Percentiles rank a stretch among this genome's conserved stretches.
phyloP scores from a whole-genome alignment of 2,329 filamentous ascomycete genomes.

The Aspergillus eucalypticola region DNA sequence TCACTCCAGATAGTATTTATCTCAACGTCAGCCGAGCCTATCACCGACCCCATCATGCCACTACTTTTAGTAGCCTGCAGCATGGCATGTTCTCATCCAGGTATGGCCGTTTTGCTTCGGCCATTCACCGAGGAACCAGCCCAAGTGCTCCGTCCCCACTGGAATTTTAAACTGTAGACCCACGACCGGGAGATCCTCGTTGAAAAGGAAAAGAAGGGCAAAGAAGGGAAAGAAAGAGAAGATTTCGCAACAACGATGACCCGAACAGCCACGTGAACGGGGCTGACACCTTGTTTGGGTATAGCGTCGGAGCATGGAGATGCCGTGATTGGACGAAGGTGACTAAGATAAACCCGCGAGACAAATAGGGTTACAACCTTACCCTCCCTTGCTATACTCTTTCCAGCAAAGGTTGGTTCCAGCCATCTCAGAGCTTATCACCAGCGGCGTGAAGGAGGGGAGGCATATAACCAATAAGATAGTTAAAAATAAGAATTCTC shows the following conservation, averaged over 20 bases:
- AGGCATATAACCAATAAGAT: neutral
- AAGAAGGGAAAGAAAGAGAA: too few species aligned
- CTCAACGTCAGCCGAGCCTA: neutral
- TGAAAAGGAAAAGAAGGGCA: too few species aligned
- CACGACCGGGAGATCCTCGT: neutral
- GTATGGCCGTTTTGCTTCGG: neutral
- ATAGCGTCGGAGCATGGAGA: neutral
- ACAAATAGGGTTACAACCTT: constrained; percentile 11
- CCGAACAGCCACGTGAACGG: constrained; percentile 2
- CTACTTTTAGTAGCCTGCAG: neutral
- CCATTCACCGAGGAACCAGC: neutral
- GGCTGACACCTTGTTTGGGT: neutral
- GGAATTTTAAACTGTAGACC: neutral
- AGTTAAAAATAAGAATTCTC: neutral
- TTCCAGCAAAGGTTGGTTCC: neutral
- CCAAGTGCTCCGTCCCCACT: neutral
- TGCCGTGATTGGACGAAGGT: neutral
- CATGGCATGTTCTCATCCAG: neutral
- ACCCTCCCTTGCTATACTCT: neutral
- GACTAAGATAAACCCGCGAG: constrained; percentile 7
- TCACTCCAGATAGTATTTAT: neutral
- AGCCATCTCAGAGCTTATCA: constrained; percentile 4
- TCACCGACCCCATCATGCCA: neutral
- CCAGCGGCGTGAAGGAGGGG: neutral
- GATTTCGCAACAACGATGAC: neutral